Percentiles rank a stretch among this genome's conserved stretches.
phyloP scores from a whole-genome alignment of 495 filamentous ascomycete genomes.

The Penicillium bovifimosum region DNA sequence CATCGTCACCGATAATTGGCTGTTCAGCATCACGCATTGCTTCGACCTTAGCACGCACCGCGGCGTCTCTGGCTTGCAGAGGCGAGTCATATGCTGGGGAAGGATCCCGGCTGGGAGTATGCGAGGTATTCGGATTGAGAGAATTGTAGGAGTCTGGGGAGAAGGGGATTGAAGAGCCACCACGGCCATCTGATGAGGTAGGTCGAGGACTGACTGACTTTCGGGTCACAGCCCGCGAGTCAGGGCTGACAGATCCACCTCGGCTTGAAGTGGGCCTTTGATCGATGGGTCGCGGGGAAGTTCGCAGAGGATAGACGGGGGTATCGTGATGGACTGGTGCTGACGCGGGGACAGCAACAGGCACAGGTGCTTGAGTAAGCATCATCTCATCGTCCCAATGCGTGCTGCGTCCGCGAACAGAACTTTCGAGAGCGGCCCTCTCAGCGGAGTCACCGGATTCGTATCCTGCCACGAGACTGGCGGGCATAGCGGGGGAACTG shows the following conservation, averaged over 20 bases:
- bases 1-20: slow-evolving; percentile 74
- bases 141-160: slow-evolving; percentile 72
- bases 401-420: slow-evolving; percentile 23
- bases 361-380: slow-evolving; percentile 18
- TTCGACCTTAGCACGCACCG: slow-evolving; percentile 32
- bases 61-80: slow-evolving; percentile 36
- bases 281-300: slow-evolving; percentile 28
- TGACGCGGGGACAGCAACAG: slow-evolving; percentile 16
- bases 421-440: slow-evolving; percentile 22
- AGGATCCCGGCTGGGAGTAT: slow-evolving; percentile 26
- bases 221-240: slow-evolving; percentile 51
- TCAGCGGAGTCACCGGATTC: slow-evolving; percentile 57
- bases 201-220: slow-evolving; percentile 78
- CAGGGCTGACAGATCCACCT: slow-evolving; percentile 53
- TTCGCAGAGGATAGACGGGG: slow-evolving; percentile 34
- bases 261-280: slow-evolving; percentile 21
- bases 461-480: slow-evolving; percentile 66
- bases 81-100: slow-evolving; percentile 40
- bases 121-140: slow-evolving; percentile 40
- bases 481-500: slow-evolving; percentile 48
- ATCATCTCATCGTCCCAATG: slow-evolving; percentile 32
- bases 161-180: slow-evolving; percentile 67
- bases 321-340: slow-evolving; percentile 21
- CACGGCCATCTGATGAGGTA: slow-evolving; percentile 44
- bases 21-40: slow-evolving; percentile 29